Percentiles rank a stretch among this genome's conserved stretches.
Evolutionary conservation across 2,329 filamentous ascomycete genomes (phyloP).

Genomic region (Sphaerulina musiva): DNA sequence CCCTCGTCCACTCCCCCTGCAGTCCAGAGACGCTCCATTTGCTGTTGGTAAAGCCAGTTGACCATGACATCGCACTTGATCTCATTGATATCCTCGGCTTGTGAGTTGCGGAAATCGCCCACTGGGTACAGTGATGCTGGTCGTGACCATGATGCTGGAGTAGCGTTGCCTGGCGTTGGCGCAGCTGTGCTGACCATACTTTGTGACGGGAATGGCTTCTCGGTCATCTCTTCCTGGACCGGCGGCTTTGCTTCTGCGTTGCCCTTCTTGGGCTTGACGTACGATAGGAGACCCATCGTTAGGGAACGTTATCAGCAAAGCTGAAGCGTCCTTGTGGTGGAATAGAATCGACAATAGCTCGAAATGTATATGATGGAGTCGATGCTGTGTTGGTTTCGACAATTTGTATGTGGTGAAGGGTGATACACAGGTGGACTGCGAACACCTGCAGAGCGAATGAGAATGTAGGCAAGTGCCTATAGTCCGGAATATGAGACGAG

Average conservation of each 20-base stretch:
- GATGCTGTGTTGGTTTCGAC: neutral
- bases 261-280: constrained; percentile 22
- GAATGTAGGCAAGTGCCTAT: constrained; percentile 18
- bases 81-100: constrained; percentile 44
- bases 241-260: constrained; percentile 14
- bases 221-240: constrained; percentile 14
- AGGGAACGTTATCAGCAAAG: neutral
- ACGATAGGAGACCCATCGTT: constrained; percentile 24
- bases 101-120: constrained; percentile 35
- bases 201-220: constrained; percentile 10
- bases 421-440: neutral
- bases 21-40: constrained; percentile 51
- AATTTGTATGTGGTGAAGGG: neutral
- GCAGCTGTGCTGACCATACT: constrained; percentile 8
- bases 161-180: constrained; percentile 22
- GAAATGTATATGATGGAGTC: neutral
- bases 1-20: constrained; percentile 46
- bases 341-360: neutral
- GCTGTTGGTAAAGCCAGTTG: constrained; percentile 57
- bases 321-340: neutral
- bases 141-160: constrained; percentile 30
- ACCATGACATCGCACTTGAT: constrained; percentile 58
- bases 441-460: constrained; percentile 10
- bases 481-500: constrained; percentile 3
- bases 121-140: constrained; percentile 34